Base-by-base conservation (phyloP, 192 early-diverging fungal genomes). In the Gamsiella multidivaricata region DNA sequence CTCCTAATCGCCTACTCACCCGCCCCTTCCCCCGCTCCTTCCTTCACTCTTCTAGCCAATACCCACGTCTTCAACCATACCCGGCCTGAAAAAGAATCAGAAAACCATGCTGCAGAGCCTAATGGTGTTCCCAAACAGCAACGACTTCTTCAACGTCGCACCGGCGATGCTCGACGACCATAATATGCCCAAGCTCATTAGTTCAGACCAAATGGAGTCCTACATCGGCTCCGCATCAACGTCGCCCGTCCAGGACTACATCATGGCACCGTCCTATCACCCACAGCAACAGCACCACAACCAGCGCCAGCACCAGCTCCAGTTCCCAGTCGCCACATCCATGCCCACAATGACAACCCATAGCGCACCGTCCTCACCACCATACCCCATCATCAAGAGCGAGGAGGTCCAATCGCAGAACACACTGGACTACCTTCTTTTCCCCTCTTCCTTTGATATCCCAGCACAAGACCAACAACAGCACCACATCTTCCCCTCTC, bases 41-140 rank as follows among this genome's bases (percentile, higher is more conserved):
- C 25, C 32, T 18, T 52, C 36, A 18, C 14, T 52, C 20, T 12
- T 3, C 4, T 25, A 28, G 2, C 10, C 10, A 5, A 33, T 15
- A 54, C 31, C 18, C 53, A 34, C 37, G 11, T 22, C 3, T 7
- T 23, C 14, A 7, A 26, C 15, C 20, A 39, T 7, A 2, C 34
- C 20, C 3, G 10, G 8, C 18, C 41, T 59, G 41, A 17, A 43
- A 36, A 14, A 45, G 39, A 59, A 59, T n/a, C 47, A 46, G 17
- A 75, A 20, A 75, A 23, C 57, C 46, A 75, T 75, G 71, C 55
- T 73, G 45, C 63, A 75, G 55, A 75, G 63, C 49, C 34, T 65
- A 36, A 74, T 74, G 71, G 65, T 76, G 22, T 76, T 61, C 37
- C 62, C 61, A 54, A 67, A 51, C 33, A 56, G 46, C 36, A 76